Evolutionary conservation across 2,329 filamentous ascomycete species (phyloP).

Genomic region (Xylaria polymorpha): DNA sequence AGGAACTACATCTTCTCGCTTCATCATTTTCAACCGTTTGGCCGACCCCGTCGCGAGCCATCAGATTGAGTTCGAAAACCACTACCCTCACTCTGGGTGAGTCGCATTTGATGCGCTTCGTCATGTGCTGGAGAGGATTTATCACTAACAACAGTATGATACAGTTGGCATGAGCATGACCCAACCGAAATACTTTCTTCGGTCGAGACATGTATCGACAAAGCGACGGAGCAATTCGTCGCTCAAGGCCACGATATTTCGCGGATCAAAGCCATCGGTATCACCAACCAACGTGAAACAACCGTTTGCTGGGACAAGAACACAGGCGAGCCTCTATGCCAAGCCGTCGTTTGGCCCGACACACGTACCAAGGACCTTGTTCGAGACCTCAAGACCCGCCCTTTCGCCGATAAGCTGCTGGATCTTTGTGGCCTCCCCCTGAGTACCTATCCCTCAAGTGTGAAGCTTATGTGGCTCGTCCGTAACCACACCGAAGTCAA

Average conservation of each 20-base stretch:
- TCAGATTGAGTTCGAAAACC: slow-evolving; percentile 87
- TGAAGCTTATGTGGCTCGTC: slow-evolving; percentile 87
- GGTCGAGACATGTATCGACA: slow-evolving; percentile 82
- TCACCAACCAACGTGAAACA: slow-evolving; percentile 93
- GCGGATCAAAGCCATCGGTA: slow-evolving; percentile 81
- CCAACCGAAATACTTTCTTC: slow-evolving; percentile 79
- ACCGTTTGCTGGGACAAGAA: slow-evolving; percentile 85
- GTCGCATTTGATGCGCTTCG: slow-evolving; percentile 44
- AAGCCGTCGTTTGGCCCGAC: slow-evolving; percentile 92
- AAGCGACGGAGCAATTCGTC: slow-evolving; percentile 77
- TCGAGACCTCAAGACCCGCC: slow-evolving; percentile 76
- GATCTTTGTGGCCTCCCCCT: slow-evolving; percentile 83
- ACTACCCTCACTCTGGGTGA: slow-evolving; percentile 86
- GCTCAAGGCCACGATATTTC: slow-evolving; percentile 73
- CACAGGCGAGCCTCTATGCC: slow-evolving; percentile 83
- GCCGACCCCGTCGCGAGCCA: slow-evolving; percentile 84
- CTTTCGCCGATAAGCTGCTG: slow-evolving; percentile 75
- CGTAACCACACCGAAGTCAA: slow-evolving; percentile 76
- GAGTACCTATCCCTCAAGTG: slow-evolving; percentile 88
- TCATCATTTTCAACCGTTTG: slow-evolving; percentile 86
- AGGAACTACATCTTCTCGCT: slow-evolving; percentile 88
- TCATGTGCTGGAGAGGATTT: slow-evolving; percentile 23
- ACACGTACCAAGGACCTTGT: slow-evolving; percentile 80
- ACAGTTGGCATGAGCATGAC: slow-evolving; percentile 90
- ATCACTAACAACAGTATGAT: slow-evolving; percentile 23